Percentiles rank a stretch among this genome's conserved stretches.
These are phyloP conservation scores for Exophiala xenobiotica DNA, from an alignment of 2,329 filamentous ascomycete genomes.

Conservation along the genomic window DNA sequence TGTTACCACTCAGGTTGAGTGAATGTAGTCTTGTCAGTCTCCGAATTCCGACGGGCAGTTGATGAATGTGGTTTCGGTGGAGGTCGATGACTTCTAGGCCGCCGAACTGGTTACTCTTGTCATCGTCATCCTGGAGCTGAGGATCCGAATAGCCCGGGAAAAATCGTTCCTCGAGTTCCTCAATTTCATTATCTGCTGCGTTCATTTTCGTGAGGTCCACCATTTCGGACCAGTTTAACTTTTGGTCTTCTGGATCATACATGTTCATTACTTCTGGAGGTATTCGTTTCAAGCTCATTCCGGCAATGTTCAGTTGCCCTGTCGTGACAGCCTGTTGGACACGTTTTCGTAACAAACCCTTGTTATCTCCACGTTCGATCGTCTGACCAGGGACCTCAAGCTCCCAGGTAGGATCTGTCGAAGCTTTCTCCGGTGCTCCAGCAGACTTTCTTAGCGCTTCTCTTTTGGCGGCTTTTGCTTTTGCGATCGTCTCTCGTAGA, in stretches of 20 bases:
- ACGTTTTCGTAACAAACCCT: slow-evolving; percentile 70
- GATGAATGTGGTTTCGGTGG: slow-evolving; percentile 75
- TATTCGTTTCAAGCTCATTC: slow-evolving; percentile 74
- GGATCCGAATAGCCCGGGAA: slow-evolving; percentile 71
- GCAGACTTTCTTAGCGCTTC: slow-evolving; percentile 19
- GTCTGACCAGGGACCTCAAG: slow-evolving; percentile 53
- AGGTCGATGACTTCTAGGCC: slow-evolving; percentile 79
- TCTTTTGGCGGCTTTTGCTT: slow-evolving; percentile 65
- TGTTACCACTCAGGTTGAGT: slow-evolving; percentile 83
- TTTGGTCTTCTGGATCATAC: slow-evolving; percentile 72
- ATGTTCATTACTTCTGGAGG: slow-evolving; percentile 82
- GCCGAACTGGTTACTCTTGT: slow-evolving; percentile 74
- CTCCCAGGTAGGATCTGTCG: neutral
- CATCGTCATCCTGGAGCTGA: slow-evolving; percentile 61
- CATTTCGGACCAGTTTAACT: slow-evolving; percentile 79
- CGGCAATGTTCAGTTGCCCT: slow-evolving; percentile 84
- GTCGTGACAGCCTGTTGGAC: slow-evolving; percentile 71
- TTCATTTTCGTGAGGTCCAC: slow-evolving; percentile 83
- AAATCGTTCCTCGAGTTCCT: slow-evolving; percentile 67
- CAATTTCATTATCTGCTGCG: slow-evolving; percentile 86
- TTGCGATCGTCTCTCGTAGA: slow-evolving; percentile 86
- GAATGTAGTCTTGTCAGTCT: slow-evolving; percentile 71
- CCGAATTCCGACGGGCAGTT: slow-evolving; percentile 73
- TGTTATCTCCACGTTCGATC: slow-evolving; percentile 57
- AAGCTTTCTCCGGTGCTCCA: neutral